A percentile compares a stretch with the other conserved stretches of the same genome.
phyloP scores from a whole-genome alignment of 2,329 filamentous ascomycete species.

The Trichoderma brevicompactum region DNA sequence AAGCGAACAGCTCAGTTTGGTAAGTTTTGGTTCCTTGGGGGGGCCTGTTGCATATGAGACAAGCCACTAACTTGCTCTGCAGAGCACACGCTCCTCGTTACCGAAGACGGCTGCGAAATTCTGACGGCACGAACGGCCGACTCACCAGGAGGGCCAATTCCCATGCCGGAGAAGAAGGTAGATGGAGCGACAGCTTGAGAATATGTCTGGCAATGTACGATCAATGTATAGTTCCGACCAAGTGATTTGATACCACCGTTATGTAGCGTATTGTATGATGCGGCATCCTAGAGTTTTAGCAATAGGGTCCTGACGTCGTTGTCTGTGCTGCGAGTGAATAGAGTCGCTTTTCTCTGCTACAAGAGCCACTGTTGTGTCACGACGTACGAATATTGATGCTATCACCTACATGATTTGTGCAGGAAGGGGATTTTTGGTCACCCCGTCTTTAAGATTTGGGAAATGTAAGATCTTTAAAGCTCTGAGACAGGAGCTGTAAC shows the following conservation, averaged over 20 bases:
- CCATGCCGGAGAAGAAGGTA: conserved; percentile 52
- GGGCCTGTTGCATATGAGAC: background rate
- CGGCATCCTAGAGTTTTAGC: conserved; percentile 12
- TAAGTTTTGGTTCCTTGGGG: conserved; percentile 50
- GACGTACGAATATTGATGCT: background rate
- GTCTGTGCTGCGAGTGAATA: conserved; percentile 15
- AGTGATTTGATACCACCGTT: conserved; percentile 22
- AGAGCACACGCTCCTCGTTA: conserved; percentile 85
- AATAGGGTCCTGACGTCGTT: conserved; percentile 16
- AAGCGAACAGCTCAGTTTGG: conserved; percentile 91
- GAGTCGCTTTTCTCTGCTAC: conserved; percentile 16
- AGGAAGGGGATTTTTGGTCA: background rate
- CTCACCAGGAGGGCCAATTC: conserved; percentile 75
- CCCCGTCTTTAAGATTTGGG: background rate
- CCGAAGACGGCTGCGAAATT: conserved; percentile 79
- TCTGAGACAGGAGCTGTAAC: background rate
- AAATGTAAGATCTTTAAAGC: background rate
- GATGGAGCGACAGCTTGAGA: background rate
- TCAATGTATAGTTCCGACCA: background rate
- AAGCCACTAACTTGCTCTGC: conserved; percentile 33
- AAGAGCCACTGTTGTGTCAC: background rate
- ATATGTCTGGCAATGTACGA: background rate
- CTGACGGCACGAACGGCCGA: conserved; percentile 73
- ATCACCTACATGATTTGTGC: background rate
- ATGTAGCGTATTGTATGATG: conserved; percentile 23